phyloP scores from a whole-genome alignment of 495 filamentous ascomycete genomes.

The Physcia stellaris region DNA sequence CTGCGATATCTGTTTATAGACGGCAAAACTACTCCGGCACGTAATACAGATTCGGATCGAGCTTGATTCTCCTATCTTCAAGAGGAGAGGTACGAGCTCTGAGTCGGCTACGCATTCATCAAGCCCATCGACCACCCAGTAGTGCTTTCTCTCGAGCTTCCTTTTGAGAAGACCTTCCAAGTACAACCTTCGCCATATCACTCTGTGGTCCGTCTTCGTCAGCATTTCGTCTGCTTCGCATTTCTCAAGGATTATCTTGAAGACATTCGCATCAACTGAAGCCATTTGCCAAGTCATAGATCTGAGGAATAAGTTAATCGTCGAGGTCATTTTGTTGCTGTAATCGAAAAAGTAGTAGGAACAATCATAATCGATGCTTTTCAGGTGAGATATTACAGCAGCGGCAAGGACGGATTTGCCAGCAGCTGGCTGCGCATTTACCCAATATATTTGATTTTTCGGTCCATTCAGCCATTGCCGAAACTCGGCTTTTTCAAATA shows the following conservation, averaged over 20 bases:
- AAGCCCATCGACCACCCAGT: slow-evolving; percentile 29
- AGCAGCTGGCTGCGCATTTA: slow-evolving; percentile 18
- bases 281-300: slow-evolving; percentile 28
- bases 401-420: slow-evolving; percentile 24
- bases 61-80: slow-evolving; percentile 11
- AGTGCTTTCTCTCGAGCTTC: slow-evolving; percentile 12
- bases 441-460: slow-evolving; percentile 18
- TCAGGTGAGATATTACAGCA: slow-evolving; percentile 14
- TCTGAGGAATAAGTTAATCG: slow-evolving; percentile 17
- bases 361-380: slow-evolving; percentile 7
- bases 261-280: slow-evolving; percentile 4
- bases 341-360: slow-evolving; percentile 26
- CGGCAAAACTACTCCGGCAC: slow-evolving; percentile 12
- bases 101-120: slow-evolving; percentile 21
- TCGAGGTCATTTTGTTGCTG: slow-evolving; percentile 15
- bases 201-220: slow-evolving; percentile 15
- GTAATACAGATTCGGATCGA: slow-evolving; percentile 23
- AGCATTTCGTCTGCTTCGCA: slow-evolving; percentile 13
- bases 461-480: slow-evolving; percentile 17
- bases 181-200: slow-evolving; percentile 28
- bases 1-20: background rate
- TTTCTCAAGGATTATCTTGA: slow-evolving; percentile 15
- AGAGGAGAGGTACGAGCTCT: slow-evolving; percentile 18
- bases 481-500: slow-evolving; percentile 15
- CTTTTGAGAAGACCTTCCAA: slow-evolving; percentile 17